Evolutionary conservation across 345 rosid genomes (phyloP), one percentile per base, ranked within the genome.

Genomic region (Linum trigynum): DNA sequence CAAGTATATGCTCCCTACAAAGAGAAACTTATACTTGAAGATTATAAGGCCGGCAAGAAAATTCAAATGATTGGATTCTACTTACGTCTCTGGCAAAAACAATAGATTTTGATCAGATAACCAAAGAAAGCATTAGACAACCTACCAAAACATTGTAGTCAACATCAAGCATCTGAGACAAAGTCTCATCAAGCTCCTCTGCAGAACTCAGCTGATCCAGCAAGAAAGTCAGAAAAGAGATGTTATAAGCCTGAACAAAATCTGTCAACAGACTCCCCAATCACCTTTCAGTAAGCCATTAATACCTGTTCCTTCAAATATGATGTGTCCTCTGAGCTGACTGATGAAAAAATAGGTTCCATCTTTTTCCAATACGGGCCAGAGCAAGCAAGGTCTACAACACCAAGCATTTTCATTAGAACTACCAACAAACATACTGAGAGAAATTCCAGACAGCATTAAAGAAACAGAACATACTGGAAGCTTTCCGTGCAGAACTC

Each of bases 341-440:
- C 78, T 64, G 86, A 77, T 72, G 79, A 74, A 77, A 95, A 95
- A 41, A 80, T 66, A 73, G 78, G 77, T 73, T 86, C 88, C 92
- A 95, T 80, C 79, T 86, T 86, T 85, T 87, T 84, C 97, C 99
- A 90, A 76, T 88, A 86, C 63, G 79, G 76, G 69, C 90, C 84
- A 74, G 83, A 79, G 73, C 84, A 88, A 62, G 92, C 87, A 61
- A 74, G 74, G 77, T 75, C 99, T 95, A 59, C 72, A 77, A 41
- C 73, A 79, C 56, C 14, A 76, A 65, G 63, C 7, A 71, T 36
- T 58, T 64, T 61, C 64, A 14, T 65, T 23, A 50, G n/a, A 16
- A 56, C 63, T 64, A 57, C 66, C 69, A 59, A 65, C 51, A 48
- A 5, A 48, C 53, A 23, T 48, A 15, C 53, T 9, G 14, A 9